These are phyloP conservation scores for Lunasporangiospora selenospora DNA, from an alignment of 192 early-diverging fungal species.

Conservation along the genomic window DNA sequence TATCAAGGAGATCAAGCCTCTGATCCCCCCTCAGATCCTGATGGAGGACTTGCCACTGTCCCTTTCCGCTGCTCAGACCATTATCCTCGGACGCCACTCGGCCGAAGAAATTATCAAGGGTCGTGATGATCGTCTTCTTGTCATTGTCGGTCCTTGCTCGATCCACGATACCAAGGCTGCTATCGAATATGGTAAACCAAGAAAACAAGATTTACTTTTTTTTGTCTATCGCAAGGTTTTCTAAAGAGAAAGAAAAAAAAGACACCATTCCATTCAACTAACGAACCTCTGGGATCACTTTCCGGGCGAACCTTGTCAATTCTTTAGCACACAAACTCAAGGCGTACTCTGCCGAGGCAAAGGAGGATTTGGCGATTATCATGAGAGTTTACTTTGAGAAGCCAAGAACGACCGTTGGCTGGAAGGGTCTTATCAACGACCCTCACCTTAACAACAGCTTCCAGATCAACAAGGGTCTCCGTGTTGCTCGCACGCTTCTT, in stretches of 20 bases:
- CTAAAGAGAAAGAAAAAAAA: not conserved
- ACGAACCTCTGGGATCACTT: not conserved
- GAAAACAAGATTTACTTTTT: not conserved
- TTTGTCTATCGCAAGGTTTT: not conserved
- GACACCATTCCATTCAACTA: not conserved
- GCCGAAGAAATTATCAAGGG: constrained; percentile 74
- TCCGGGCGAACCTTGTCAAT: not conserved
- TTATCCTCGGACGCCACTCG: constrained; percentile 68
- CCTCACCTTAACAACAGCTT: constrained; percentile 76
- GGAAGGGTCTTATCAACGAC: constrained; percentile 95
- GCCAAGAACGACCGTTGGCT: constrained; percentile 85
- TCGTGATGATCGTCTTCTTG: constrained; percentile 78
- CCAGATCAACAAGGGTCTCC: constrained; percentile 85
- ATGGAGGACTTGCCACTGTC: constrained; percentile 90
- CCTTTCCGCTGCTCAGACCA: constrained; percentile 75
- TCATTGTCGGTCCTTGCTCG: constrained; percentile 88
- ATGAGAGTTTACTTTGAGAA: constrained; percentile 93
- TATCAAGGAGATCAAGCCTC: constrained; percentile 79
- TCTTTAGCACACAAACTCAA: constrained; percentile 61
- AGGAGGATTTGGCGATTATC: constrained; percentile 72
- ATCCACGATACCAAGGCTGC: constrained; percentile 83
- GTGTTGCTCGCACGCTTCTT: constrained; percentile 73
- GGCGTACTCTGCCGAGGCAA: constrained; percentile 59
- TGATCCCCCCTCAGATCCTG: constrained; percentile 91
- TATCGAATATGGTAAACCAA: constrained; percentile 69